phyloP scores from a whole-genome alignment of 2,329 filamentous ascomycete genomes.

The Cryphonectria carpinicola region DNA sequence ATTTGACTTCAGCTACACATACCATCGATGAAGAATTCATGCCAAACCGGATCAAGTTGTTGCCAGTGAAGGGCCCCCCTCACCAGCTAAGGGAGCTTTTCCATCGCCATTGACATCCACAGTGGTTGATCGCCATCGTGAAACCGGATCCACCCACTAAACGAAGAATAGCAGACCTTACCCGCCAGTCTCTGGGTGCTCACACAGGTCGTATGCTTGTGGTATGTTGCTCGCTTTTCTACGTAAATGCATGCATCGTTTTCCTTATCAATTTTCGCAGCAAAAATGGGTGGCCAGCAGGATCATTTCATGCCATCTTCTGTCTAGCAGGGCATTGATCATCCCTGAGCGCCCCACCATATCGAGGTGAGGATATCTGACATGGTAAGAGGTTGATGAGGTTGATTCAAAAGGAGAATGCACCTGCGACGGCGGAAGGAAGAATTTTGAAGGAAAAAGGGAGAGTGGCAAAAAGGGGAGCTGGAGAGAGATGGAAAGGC shows the following conservation, averaged over 20 bases:
- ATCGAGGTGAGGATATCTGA: background rate
- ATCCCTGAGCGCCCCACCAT: no score
- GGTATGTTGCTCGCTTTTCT: background rate
- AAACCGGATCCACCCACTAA: constrained; percentile 25
- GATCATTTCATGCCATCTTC: background rate
- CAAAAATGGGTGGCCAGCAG: background rate
- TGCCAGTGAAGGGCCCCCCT: background rate
- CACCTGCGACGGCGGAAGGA: background rate
- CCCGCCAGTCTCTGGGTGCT: background rate
- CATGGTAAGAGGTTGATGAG: background rate
- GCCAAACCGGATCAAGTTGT: background rate
- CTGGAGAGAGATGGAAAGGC: background rate
- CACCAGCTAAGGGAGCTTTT: background rate
- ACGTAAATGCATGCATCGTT: background rate
- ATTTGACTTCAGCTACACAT: background rate
- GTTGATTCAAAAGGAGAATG: background rate
- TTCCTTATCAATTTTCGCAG: background rate
- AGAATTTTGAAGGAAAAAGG: no score
- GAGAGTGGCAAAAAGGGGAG: background rate
- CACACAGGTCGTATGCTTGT: background rate
- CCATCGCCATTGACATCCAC: background rate
- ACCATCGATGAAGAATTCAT: background rate
- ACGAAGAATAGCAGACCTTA: constrained; percentile 11
- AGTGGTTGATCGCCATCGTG: constrained; percentile 22
- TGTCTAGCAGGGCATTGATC: background rate